A percentile compares a stretch with the other conserved stretches of the same genome.
phyloP scores from a whole-genome alignment of 1,284 basidiomycete species.

The Ceratobasidium sp. region DNA sequence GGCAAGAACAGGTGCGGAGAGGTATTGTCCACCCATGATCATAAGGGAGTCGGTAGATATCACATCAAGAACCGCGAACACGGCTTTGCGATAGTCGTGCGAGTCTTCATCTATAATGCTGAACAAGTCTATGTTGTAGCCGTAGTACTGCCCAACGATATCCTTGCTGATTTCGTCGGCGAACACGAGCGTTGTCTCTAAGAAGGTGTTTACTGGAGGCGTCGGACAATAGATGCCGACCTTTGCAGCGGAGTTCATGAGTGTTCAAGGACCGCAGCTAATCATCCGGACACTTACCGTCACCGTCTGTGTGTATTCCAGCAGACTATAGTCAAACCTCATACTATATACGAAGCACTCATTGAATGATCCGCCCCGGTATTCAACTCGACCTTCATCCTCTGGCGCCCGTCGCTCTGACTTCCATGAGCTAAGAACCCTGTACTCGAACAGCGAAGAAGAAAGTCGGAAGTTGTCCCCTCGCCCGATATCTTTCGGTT shows the following conservation, averaged over 20 bases:
- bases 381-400: slow-evolving; percentile 8
- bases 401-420: background rate
- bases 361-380: slow-evolving; percentile 8
- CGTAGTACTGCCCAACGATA: slow-evolving; percentile 22
- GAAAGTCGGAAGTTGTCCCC: slow-evolving; percentile 24
- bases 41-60: slow-evolving; percentile 24
- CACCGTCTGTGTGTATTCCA: slow-evolving; percentile 5
- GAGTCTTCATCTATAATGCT: background rate
- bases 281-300: background rate
- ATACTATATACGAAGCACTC: background rate
- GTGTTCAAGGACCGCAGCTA: no score
- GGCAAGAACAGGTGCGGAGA: background rate
- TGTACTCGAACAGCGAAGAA: slow-evolving; percentile 28
- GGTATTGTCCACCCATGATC: slow-evolving; percentile 3
- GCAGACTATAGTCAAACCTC: background rate
- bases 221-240: slow-evolving; percentile 5
- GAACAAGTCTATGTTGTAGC: background rate
- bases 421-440: slow-evolving; percentile 26
- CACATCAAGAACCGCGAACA: slow-evolving; percentile 21
- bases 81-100: slow-evolving; percentile 15
- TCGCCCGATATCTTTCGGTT: slow-evolving; percentile 19
- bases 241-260: background rate
- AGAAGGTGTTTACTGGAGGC: background rate
- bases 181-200: slow-evolving; percentile 19
- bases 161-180: slow-evolving; percentile 8